Conservation (phyloP, 305 asterid genomes). For the Galium porrigens region DNA sequence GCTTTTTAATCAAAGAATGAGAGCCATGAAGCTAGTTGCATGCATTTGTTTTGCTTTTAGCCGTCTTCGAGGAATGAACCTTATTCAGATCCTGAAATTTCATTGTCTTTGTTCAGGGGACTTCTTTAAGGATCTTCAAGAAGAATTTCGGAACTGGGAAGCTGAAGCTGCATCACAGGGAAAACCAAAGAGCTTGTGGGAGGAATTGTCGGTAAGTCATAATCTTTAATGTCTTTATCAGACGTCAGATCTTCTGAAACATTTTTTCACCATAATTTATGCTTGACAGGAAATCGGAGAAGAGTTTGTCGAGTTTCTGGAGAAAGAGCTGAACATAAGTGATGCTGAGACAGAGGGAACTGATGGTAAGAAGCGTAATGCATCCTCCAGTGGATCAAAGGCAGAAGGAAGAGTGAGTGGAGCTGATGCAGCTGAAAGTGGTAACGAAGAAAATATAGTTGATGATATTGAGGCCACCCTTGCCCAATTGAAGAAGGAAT, state of each 20-base stretch:
- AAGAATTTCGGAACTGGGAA: conserved; percentile 86
- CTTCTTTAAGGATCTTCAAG: conserved; percentile 81
- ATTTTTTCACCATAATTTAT: neutral
- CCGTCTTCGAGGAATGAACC: conserved; percentile 6
- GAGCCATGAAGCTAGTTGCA: conserved; percentile 17
- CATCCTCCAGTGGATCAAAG: conserved; percentile 18
- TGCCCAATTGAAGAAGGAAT: conserved; percentile 54
- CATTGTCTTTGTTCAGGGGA: conserved; percentile 40
- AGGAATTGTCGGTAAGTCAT: conserved; percentile 62
- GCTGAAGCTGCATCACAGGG: conserved; percentile 48
- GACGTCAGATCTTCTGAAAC: neutral
- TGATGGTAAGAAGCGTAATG: conserved; percentile 15
- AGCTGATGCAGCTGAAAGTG: conserved; percentile 27
- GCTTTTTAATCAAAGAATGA: conserved; percentile 21
- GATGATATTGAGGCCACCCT: conserved; percentile 77
- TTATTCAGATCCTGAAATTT: conserved; percentile 15
- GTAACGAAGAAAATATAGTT: conserved; percentile 45
- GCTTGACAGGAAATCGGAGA: conserved; percentile 72
- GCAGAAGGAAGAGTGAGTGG: conserved; percentile 19
- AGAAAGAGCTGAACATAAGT: conserved; percentile 61
- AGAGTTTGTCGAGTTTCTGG: conserved; percentile 87
- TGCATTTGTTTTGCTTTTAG: conserved; percentile 18
- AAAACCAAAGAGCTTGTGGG: conserved; percentile 89
- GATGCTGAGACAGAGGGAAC: conserved; percentile 37
- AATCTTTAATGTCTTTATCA: neutral